Evolutionary conservation across 2,329 filamentous ascomycete genomes (phyloP).

Genomic region (Aspergillus persii): DNA sequence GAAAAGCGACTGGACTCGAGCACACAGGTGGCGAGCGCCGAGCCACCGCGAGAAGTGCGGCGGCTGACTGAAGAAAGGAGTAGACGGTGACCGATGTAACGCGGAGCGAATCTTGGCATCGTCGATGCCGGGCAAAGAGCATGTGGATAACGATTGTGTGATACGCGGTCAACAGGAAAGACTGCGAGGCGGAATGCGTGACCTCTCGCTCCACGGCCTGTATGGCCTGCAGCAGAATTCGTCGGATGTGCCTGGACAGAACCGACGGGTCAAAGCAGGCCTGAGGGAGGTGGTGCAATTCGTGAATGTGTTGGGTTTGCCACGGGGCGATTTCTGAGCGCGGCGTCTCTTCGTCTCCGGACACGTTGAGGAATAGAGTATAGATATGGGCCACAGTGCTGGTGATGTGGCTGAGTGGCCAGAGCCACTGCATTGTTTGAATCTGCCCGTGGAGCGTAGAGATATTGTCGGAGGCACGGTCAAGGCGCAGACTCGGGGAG

Average conservation of each 20-base stretch:
- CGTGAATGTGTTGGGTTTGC: not conserved
- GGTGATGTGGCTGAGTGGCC: slow-evolving; percentile 3
- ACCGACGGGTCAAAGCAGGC: not conserved
- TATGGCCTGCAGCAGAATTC: not conserved
- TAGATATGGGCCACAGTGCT: not conserved
- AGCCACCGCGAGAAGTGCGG: not conserved
- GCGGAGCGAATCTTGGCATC: not conserved
- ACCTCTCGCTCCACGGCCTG: not conserved
- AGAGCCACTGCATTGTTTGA: not conserved
- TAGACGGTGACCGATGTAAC: not conserved
- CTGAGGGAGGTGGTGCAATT: not conserved
- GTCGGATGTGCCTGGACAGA: not conserved
- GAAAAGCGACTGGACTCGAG: not conserved
- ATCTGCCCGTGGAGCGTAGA: not conserved
- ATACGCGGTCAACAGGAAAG: not conserved
- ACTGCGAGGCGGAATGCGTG: not conserved
- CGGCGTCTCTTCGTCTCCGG: not conserved
- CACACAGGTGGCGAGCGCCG: not conserved
- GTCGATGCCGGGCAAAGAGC: not conserved
- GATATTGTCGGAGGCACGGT: slow-evolving; percentile 2
- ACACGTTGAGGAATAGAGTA: not conserved
- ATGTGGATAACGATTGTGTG: not conserved
- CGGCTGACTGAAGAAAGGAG: not conserved
- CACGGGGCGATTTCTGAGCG: not conserved
- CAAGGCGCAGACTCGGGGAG: slow-evolving; percentile 2